Base-by-base conservation (phyloP, 2,329 filamentous ascomycete genomes). In the Malbranchea zuffiana region DNA sequence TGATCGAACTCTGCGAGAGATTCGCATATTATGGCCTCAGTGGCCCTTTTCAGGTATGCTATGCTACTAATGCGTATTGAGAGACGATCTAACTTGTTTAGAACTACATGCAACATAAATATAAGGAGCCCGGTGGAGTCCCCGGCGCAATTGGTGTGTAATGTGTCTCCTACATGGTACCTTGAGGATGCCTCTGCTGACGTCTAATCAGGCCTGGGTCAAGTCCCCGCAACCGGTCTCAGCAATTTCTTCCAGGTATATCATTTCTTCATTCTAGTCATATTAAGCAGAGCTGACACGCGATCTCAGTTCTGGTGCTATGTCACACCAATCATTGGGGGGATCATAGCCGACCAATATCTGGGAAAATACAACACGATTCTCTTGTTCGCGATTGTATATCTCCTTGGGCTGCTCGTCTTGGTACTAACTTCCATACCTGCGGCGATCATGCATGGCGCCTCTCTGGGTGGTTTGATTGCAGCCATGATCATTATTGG, bases 321-420 rank as follows among this genome's bases (percentile, higher is more conserved):
- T 52, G 52, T 72, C 19, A 72, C 70, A 16, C 73, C 74, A 3
- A 68, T 75, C 21, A 35, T 72, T 13, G 69, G 72, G 52, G 74
- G 71, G 29, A 67, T 74, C 39, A 51, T 76, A 31, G 72, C 74
- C 12, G 74, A 78, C 50, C 67, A 71, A 23, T 75, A 74, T 52
- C 59, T 75, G 6, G 74, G 74, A 37, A 71, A 74, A 46, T 77
- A 71, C 56, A 74, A 72, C 50, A 74, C 74, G 1, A 71, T 78
- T 25, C 51, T 71, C 19, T 50, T 66, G 44, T 75, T 75, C 46
- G 67, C 69, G 39, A 47, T 63, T 30, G 54, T 79, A 40, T 80
- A 80, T 58, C 65, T 79, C 38, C 47, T 66, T 23, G 73, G 72
- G 44, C 62, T 74, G 39, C 45, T 70, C 31, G 63, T 76, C 42